A percentile compares a stretch with the other conserved stretches of the same genome.
These are phyloP conservation scores for Alternaria hordeiaustralica DNA, from an alignment of 2,329 filamentous ascomycete genomes.

Conservation along the genomic window DNA sequence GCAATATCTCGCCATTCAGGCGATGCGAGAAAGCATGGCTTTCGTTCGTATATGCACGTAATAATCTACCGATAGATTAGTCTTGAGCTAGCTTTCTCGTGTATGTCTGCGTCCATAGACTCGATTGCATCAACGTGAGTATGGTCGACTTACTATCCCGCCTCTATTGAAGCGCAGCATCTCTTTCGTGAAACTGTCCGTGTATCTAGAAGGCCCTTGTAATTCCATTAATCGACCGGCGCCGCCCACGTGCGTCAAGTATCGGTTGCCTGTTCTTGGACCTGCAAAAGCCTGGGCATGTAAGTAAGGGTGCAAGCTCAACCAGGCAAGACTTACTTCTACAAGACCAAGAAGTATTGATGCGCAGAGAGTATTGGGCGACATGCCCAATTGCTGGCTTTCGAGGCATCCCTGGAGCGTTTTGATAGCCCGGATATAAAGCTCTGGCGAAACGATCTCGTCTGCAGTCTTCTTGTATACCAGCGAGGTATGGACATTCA, in stretches of 20 bases:
- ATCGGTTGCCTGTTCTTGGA: slow-evolving; percentile 38
- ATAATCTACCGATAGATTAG: slow-evolving; percentile 33
- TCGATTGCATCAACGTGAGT: neutral
- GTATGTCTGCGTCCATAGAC: neutral
- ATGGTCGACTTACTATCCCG: slow-evolving; percentile 33
- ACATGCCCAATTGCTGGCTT: slow-evolving; percentile 36
- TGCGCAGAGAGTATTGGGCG: slow-evolving; percentile 44
- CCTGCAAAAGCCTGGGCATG: slow-evolving; percentile 36
- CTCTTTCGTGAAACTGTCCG: slow-evolving; percentile 39
- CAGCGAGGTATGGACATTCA: slow-evolving; percentile 36
- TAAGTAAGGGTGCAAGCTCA: neutral
- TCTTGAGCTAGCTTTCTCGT: neutral
- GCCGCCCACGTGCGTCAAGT: slow-evolving; percentile 43
- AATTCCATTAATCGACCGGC: slow-evolving; percentile 43
- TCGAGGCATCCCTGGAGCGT: slow-evolving; percentile 37
- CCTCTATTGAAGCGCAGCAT: slow-evolving; percentile 40
- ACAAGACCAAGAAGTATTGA: slow-evolving; percentile 42
- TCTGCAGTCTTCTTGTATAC: slow-evolving; percentile 29
- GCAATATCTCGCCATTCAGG: slow-evolving; percentile 42
- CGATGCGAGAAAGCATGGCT: slow-evolving; percentile 38
- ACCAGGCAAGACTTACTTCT: slow-evolving; percentile 25
- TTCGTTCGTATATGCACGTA: slow-evolving; percentile 39
- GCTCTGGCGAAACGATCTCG: slow-evolving; percentile 33
- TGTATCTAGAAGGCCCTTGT: slow-evolving; percentile 35
- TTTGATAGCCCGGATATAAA: slow-evolving; percentile 42